Conservation (phyloP, 768 basidiomycete species). For the Hygrophorus russula region DNA sequence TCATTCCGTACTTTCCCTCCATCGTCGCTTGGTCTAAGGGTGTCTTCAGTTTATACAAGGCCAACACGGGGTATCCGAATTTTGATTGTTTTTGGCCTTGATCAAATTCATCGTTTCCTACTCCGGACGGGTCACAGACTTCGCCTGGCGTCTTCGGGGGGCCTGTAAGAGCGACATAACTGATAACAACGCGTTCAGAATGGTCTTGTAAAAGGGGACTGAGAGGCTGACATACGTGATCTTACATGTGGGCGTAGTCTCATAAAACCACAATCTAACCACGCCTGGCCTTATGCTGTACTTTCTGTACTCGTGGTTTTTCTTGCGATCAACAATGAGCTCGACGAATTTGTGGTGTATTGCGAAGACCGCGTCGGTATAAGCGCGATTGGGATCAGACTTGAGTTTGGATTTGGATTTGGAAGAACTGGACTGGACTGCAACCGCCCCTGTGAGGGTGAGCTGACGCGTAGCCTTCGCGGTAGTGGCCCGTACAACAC, state of each 20-base stretch:
- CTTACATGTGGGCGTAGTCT: conserved; percentile 16
- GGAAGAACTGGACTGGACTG: conserved; percentile 2
- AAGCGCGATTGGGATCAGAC: conserved; percentile 12
- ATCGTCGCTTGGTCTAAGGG: conserved; percentile 13
- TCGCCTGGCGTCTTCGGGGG: conserved; percentile 21
- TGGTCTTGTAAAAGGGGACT: not conserved
- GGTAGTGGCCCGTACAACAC: too few species aligned
- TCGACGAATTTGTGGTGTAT: conserved; percentile 21
- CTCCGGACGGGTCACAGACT: conserved; percentile 18
- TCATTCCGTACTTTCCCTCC: conserved; percentile 14
- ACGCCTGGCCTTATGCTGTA: conserved; percentile 19
- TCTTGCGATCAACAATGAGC: conserved; percentile 19
- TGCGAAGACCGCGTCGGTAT: conserved; percentile 20
- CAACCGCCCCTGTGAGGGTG: conserved; percentile 10
- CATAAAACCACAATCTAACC: conserved; percentile 21
- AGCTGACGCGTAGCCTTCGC: conserved; percentile 8
- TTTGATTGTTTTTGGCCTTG: conserved; percentile 17
- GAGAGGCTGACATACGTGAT: conserved; percentile 22
- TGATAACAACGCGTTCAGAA: conserved; percentile 1
- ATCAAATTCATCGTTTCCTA: conserved; percentile 27
- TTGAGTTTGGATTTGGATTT: conserved; percentile 6
- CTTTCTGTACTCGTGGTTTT: conserved; percentile 25
- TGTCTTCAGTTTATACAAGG: conserved; percentile 15
- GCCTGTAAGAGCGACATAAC: conserved; percentile 17
- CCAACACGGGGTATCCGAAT: conserved; percentile 20